Evolutionary conservation across 2,329 filamentous ascomycete genomes (phyloP).

Genomic region (Colletotrichum sojae): DNA sequence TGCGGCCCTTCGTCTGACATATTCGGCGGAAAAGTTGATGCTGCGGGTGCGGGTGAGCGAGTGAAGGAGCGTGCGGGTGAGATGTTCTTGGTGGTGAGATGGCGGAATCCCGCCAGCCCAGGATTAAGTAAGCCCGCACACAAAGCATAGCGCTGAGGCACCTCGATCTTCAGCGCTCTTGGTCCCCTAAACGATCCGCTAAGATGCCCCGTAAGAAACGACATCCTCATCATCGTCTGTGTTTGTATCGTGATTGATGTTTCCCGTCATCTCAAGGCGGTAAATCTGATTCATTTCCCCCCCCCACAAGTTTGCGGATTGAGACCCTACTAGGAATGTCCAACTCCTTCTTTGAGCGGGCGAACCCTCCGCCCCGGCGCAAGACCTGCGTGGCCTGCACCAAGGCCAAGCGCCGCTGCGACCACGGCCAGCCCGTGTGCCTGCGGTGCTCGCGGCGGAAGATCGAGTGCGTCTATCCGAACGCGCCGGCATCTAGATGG

Average conservation of each 20-base stretch:
- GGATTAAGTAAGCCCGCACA: slow-evolving; percentile 24
- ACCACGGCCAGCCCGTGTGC: slow-evolving; percentile 65
- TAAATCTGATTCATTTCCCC: too few relatives aligned
- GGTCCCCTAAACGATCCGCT: too few relatives aligned
- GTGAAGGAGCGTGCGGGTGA: too few relatives aligned
- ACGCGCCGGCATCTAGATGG: not conserved
- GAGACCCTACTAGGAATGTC: slow-evolving; percentile 15
- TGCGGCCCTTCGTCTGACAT: too few relatives aligned
- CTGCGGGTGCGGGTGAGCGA: not conserved
- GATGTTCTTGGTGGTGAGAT: not conserved
- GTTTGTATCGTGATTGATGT: not conserved
- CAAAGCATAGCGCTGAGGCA: not conserved
- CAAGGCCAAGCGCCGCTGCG: slow-evolving; percentile 70
- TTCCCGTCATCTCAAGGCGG: too few relatives aligned
- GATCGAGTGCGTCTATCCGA: slow-evolving; percentile 63
- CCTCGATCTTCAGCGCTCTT: too few relatives aligned
- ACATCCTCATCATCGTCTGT: too few relatives aligned
- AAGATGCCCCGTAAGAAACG: too few relatives aligned
- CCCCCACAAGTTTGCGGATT: not conserved
- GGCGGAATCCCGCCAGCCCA: slow-evolving; percentile 35
- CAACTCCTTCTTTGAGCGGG: slow-evolving; percentile 50
- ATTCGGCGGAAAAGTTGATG: too few relatives aligned
- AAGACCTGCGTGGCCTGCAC: slow-evolving; percentile 72
- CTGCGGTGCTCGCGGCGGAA: slow-evolving; percentile 64
- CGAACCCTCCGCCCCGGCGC: slow-evolving; percentile 62